Evolutionary conservation across 1,284 basidiomycete genomes (phyloP), one percentile per base, ranked within the genome.

Genomic region (Lentinula novae-zelandiae): DNA sequence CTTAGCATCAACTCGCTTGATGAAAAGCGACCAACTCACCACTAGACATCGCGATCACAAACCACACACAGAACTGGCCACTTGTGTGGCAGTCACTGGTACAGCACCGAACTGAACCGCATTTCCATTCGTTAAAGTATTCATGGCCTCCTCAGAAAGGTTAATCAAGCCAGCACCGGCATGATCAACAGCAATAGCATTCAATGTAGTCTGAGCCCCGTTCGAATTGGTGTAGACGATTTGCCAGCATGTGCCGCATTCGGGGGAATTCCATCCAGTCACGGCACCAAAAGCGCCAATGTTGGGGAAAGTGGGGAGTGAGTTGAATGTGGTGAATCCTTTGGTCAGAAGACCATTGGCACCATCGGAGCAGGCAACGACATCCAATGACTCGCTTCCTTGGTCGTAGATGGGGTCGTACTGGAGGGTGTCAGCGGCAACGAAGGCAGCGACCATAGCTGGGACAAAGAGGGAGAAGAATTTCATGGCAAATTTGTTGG

Each of bases 291-390:
- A 31, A 33, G 70, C 74, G 27, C 75, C 75, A 59, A 82, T 77
- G 67, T 72, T 61, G 5, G 81, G 79, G 72, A 78, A 79, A 1
- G 65, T 67, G 5, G 77, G 77, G 27, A 82, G 67, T 13, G 69
- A 68, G 40, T 71, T 74, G 57, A 82, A 79, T n/a, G 40, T 39
- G 12, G 68, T 71, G 70, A 70, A 75, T 1, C 73, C 73, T 42
- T 67, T 72, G 9, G 72, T 75, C 46, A 76, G 61, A 49, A 85
- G 74, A 12, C 82, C 83, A 66, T 83, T 77, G 1, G 57, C 49
- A 10, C 82, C 82, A 57, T 82, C 72, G 7, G 83, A 85, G 71
- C 83, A 84, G 15, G 79, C 75, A 58, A 82, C 79, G n/a, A 66
- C 69, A 62, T 61, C 58, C 10, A 82, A 71, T 0, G 76, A 76